Conservation (phyloP, 1,139 yeast genomes). For the Taiozyma sp. region DNA sequence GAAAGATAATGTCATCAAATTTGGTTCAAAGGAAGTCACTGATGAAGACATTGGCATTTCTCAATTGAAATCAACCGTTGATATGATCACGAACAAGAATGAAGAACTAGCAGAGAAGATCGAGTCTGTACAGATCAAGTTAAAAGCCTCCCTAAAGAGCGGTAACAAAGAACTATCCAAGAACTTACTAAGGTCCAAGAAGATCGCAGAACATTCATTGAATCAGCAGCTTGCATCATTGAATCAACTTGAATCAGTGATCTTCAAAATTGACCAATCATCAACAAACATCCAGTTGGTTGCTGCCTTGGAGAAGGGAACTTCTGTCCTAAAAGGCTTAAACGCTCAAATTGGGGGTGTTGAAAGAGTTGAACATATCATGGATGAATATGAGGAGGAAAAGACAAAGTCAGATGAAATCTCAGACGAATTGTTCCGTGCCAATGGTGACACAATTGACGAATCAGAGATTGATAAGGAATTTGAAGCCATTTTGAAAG, state of each 20-base stretch:
- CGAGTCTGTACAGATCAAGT: conserved; percentile 9
- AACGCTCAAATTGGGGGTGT: conserved; percentile 30
- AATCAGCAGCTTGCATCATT: conserved; percentile 29
- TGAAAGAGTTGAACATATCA: conserved; percentile 35
- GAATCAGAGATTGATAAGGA: conserved; percentile 38
- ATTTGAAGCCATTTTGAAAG: conserved; percentile 19
- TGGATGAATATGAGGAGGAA: conserved; percentile 40
- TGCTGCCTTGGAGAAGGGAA: conserved; percentile 34
- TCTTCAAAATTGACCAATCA: conserved; percentile 45
- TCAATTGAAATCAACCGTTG: conserved; percentile 24
- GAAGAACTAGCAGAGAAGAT: conserved; percentile 17
- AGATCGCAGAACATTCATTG: conserved; percentile 30
- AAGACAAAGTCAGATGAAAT: conserved; percentile 33
- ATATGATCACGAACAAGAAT: conserved; percentile 10
- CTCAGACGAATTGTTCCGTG: conserved; percentile 29
- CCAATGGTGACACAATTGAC: conserved; percentile 14
- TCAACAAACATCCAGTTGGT: conserved; percentile 37
- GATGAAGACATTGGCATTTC: conserved; percentile 29
- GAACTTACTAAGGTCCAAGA: conserved; percentile 26
- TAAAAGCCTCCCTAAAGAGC: conserved; percentile 14
- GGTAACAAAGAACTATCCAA: conserved; percentile 18
- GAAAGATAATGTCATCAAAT: conserved; percentile 15
- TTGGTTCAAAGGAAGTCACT: conserved; percentile 22
- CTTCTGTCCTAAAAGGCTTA: conserved; percentile 26
- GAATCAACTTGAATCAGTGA: conserved; percentile 35